A percentile compares a stretch with the other conserved stretches of the same genome.
Conservation (phyloP, 2,329 filamentous ascomycete genomes). For the Fusarium pininemorale region DNA sequence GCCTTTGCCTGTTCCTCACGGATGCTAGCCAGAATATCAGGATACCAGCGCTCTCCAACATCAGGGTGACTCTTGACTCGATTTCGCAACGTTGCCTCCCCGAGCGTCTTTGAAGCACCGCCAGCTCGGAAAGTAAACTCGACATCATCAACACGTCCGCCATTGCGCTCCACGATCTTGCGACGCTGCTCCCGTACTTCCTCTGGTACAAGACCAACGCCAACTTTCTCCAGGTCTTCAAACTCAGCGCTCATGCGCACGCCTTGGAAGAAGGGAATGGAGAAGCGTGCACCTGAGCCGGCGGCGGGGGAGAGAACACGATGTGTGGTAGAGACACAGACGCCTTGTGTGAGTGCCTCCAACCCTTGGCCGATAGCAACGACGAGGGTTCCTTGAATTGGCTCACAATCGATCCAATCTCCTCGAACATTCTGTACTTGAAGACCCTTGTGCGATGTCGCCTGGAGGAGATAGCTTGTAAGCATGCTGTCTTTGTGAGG, state of each 20-base stretch:
- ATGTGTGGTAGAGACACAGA: constrained; percentile 85
- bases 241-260: constrained; percentile 82
- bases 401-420: constrained; percentile 84
- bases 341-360: constrained; percentile 84
- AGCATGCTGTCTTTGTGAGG: constrained; percentile 90
- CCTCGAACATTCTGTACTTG: constrained; percentile 85
- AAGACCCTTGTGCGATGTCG: constrained; percentile 76
- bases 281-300: constrained; percentile 77
- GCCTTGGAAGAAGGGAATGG: constrained; percentile 89
- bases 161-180: constrained; percentile 64
- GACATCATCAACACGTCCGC: constrained; percentile 74
- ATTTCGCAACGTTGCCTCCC: constrained; percentile 86
- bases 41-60: constrained; percentile 84
- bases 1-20: constrained; percentile 64
- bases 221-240: constrained; percentile 73
- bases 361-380: constrained; percentile 89
- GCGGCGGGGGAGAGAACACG: constrained; percentile 78
- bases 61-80: constrained; percentile 87
- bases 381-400: constrained; percentile 79
- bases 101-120: constrained; percentile 71
- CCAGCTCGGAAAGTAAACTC: constrained; percentile 87
- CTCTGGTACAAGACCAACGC: constrained; percentile 67
- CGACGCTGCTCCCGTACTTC: constrained; percentile 70
- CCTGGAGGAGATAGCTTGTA: constrained; percentile 82
- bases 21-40: constrained; percentile 67